Conservation (phyloP, 208 protist species). For the Trypanosoma boissoni region DNA sequence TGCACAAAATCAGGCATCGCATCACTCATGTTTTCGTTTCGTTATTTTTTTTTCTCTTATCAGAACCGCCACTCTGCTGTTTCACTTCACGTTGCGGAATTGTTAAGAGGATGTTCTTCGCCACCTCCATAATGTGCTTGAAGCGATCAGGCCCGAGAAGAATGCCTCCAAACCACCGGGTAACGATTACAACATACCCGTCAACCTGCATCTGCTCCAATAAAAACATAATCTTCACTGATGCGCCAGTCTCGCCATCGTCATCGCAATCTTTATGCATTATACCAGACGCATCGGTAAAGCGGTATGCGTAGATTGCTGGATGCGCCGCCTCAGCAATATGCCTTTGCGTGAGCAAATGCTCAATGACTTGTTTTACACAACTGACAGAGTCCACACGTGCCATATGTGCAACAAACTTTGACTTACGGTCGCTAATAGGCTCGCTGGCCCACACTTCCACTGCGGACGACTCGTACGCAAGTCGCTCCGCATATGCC, state of each 20-base stretch:
- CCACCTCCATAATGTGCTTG: slow-evolving; percentile 90
- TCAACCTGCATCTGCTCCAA: slow-evolving; percentile 79
- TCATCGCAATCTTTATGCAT: slow-evolving; percentile 90
- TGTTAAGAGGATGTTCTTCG: slow-evolving; percentile 57
- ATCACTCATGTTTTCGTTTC: background rate
- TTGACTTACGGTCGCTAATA: slow-evolving; percentile 82
- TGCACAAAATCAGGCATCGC: too few relatives aligned
- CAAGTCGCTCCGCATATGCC: background rate
- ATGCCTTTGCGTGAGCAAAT: slow-evolving; percentile 48
- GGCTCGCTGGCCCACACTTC: slow-evolving; percentile 48
- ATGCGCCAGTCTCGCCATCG: slow-evolving; percentile 92
- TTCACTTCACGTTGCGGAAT: slow-evolving; percentile 52
- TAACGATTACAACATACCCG: slow-evolving; percentile 90
- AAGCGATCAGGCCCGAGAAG: slow-evolving; percentile 93
- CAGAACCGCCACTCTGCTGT: background rate
- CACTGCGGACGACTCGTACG: slow-evolving; percentile 16
- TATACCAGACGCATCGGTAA: slow-evolving; percentile 52
- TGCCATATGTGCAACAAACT: slow-evolving; percentile 87
- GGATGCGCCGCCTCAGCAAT: slow-evolving; percentile 86
- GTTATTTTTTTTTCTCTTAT: slow-evolving; percentile 9
- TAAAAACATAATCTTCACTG: slow-evolving; percentile 82
- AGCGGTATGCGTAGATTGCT: slow-evolving; percentile 94
- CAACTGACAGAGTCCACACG: slow-evolving; percentile 44
- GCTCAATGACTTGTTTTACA: slow-evolving; percentile 48
- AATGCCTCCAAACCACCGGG: slow-evolving; percentile 96